Percentiles rank a stretch among this genome's conserved stretches.
phyloP scores from a whole-genome alignment of 2,329 filamentous ascomycete genomes.

The Aspergillus pseudonomiae region DNA sequence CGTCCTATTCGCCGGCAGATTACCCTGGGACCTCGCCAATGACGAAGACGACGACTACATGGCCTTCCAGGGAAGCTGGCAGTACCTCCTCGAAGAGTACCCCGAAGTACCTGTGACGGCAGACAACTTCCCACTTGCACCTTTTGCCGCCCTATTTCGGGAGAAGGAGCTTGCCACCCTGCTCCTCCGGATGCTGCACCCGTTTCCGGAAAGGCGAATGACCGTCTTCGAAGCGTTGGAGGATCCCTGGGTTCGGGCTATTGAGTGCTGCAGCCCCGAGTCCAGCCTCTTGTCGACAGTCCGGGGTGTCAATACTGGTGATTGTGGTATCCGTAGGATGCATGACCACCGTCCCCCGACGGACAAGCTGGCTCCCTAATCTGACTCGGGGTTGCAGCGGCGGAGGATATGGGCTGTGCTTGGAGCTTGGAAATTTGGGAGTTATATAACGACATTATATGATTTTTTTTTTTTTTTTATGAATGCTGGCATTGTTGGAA shows the following conservation, averaged over 20 bases:
- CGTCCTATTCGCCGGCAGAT: conserved; percentile 64
- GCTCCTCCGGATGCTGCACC: conserved; percentile 80
- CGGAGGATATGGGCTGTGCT: background rate
- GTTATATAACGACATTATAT: background rate
- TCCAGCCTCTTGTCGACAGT: background rate
- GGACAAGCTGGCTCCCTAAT: background rate
- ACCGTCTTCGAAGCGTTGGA: conserved; percentile 69
- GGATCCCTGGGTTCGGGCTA: conserved; percentile 71
- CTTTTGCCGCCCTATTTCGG: too few relatives aligned
- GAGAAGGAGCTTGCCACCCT: conserved; percentile 41
- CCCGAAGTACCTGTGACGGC: background rate
- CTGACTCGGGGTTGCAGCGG: background rate
- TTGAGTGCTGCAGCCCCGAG: conserved; percentile 76
- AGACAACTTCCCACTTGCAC: background rate
- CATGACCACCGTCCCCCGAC: background rate
- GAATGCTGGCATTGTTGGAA: background rate
- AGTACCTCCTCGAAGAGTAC: background rate
- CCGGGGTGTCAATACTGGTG: background rate
- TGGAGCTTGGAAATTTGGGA: background rate
- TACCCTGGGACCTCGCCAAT: conserved; percentile 71
- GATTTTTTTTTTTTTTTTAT: background rate
- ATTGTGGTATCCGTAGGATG: background rate
- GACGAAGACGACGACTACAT: conserved; percentile 55
- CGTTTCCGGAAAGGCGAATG: conserved; percentile 71
- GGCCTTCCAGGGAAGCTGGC: background rate